phyloP scores from a whole-genome alignment of 2,329 filamentous ascomycete genomes.

The Zarea fungicola region DNA sequence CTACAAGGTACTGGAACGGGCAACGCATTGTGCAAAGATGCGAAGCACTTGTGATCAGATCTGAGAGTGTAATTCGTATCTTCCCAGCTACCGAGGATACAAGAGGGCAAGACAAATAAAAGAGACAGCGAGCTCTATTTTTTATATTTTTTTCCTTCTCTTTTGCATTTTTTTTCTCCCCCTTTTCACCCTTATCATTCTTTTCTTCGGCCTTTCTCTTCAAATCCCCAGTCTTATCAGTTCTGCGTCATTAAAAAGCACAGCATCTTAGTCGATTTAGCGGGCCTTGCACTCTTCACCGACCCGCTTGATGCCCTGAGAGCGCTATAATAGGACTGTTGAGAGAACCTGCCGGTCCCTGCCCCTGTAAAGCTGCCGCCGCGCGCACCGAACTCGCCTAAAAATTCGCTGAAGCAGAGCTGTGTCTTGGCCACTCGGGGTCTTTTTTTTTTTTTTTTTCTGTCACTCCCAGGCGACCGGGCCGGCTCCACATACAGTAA shows the following conservation, averaged over 20 bases:
- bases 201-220: slow-evolving; percentile 9
- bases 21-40: too few species aligned
- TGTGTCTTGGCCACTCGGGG: not conserved
- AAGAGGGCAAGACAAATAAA: not conserved
- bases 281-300: not conserved
- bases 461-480: not conserved
- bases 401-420: too few species aligned
- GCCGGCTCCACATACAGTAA: not conserved
- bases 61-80: too few species aligned
- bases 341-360: too few species aligned
- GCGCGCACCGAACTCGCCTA: not conserved
- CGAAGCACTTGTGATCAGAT: too few species aligned
- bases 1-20: too few species aligned
- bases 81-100: not conserved
- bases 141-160: not conserved
- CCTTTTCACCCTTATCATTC: not conserved
- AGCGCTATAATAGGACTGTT: not conserved
- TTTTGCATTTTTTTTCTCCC: not conserved
- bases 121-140: not conserved
- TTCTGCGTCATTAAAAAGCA: slow-evolving; percentile 8
- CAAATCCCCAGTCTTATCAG: slow-evolving; percentile 10
- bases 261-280: slow-evolving; percentile 2
- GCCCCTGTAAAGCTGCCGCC: not conserved
- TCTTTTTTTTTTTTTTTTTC: not conserved
- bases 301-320: not conserved